Base-by-base conservation (phyloP, 2,329 filamentous ascomycete genomes). In the Albifimbria verrucaria region DNA sequence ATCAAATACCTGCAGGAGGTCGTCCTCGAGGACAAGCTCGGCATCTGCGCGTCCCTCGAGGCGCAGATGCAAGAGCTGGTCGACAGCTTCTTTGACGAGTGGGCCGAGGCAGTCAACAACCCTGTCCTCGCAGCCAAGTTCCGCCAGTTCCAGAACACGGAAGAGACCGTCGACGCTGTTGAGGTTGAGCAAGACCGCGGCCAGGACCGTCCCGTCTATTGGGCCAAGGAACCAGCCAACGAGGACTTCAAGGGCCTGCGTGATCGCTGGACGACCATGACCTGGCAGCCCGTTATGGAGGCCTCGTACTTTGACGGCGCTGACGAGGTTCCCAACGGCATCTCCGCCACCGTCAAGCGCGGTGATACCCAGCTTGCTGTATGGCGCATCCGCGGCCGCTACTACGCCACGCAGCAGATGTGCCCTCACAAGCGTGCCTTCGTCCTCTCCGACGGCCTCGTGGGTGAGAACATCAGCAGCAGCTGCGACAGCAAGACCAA, bases 401-500 rank as follows among this genome's bases (percentile, higher is more conserved):
- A 87, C 77, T 93, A 93, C 69, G 89, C 89, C 54, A 89, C 88
- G 15, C 92, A 96, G 73, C 90, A 96, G 67, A 96, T 96, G 92
- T 96, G 92, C 68, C 92, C 92, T 10, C 91, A 96, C 74, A 94
- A 93, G 72, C 87, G 91, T 11, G 87, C 91, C 1, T 96, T 96
- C 64, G 87, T 92, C n/a, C 82, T 96, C 23, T 88, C 88, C 0
- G 92, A 96, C 66, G 90, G 91, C 2, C 75, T 96, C 9, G 81
- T 96, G 46, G 92, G 92, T 41, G 87, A 90, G 58, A 80, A 84
- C 23, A 60, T 68, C 46, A 32, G 53, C 51, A 51, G 56, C 57
- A 36, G 59, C 50, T 63, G 72, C 55, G 55, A 58, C 47, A 51
- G 20, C 44, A 54, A 47, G 17, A 23, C 51, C 20, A 51, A 73